Evolutionary conservation across 1,139 yeast genomes (phyloP).

Genomic region (Taphrina sp.): DNA sequence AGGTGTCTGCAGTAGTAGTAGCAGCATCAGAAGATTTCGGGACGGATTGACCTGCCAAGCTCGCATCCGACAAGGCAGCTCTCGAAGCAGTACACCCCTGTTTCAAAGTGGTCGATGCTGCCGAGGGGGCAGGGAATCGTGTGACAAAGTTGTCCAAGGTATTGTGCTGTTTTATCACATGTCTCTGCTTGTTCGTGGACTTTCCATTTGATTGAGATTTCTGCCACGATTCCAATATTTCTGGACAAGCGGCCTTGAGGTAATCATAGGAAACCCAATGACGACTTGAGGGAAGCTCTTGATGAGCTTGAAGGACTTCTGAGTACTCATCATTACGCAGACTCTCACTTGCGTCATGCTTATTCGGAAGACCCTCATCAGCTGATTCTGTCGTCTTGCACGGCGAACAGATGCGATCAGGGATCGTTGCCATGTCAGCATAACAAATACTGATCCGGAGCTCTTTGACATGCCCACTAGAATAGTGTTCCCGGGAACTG

Average conservation of each 20-base stretch:
- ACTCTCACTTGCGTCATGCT: not conserved
- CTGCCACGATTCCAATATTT: not conserved
- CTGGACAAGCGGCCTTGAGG: not conserved
- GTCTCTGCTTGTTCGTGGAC: not conserved
- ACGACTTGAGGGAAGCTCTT: not conserved
- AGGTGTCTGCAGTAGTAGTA: too few species aligned
- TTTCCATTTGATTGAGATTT: not conserved
- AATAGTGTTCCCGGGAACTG: not conserved
- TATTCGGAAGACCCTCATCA: not conserved
- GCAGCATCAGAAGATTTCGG: too few species aligned
- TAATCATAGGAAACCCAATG: constrained; percentile 8
- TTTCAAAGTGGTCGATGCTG: too few species aligned
- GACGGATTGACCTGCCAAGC: too few species aligned
- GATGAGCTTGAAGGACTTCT: constrained; percentile 16
- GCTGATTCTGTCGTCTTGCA: too few species aligned
- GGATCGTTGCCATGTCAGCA: not conserved
- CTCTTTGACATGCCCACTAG: constrained; percentile 8
- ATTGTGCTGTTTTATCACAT: not conserved
- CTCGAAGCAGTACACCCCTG: too few species aligned
- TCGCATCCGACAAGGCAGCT: too few species aligned
- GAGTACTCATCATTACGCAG: not conserved
- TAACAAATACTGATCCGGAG: constrained; percentile 11
- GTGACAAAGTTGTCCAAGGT: not conserved
- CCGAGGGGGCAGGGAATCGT: not conserved
- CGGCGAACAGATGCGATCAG: too few species aligned